Percentiles rank a stretch among this genome's conserved stretches.
Evolutionary conservation across 106 monocot species (phyloP).

Genomic region (Iris macrosiphon): DNA sequence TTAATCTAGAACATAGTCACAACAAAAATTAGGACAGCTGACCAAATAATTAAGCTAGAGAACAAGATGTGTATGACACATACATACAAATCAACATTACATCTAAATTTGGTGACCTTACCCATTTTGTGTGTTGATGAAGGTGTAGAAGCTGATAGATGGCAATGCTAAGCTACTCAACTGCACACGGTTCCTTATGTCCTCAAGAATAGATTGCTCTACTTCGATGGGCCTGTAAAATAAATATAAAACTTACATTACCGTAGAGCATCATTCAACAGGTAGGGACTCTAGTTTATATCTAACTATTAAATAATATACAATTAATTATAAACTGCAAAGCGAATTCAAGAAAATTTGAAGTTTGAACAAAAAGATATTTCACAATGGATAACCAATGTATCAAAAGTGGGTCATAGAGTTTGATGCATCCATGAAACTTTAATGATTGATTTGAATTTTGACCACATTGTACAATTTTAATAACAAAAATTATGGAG

Average conservation of each 20-base stretch:
- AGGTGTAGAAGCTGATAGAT: slow-evolving; percentile 95
- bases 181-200: slow-evolving; percentile 82
- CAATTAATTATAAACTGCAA: too few species aligned
- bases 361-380: too few species aligned
- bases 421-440: too few species aligned
- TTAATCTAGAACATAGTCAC: slow-evolving; percentile 40
- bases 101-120: slow-evolving; percentile 12
- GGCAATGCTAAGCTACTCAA: slow-evolving; percentile 79
- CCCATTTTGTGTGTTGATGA: slow-evolving; percentile 92
- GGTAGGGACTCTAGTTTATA: too few species aligned
- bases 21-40: slow-evolving; percentile 5
- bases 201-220: slow-evolving; percentile 82
- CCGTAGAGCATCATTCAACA: too few species aligned
- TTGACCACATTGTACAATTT: too few species aligned
- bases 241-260: neutral
- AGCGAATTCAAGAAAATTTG: too few species aligned
- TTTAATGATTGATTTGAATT: too few species aligned
- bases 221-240: slow-evolving; percentile 59
- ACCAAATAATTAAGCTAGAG: neutral
- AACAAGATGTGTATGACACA: neutral
- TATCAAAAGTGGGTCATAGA: too few species aligned
- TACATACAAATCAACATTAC: neutral
- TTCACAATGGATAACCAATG: too few species aligned
- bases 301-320: too few species aligned
- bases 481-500: too few species aligned